These are phyloP conservation scores for Camellia oleifera DNA, from an alignment of 179 eudicot genomes.

Conservation along the genomic window DNA sequence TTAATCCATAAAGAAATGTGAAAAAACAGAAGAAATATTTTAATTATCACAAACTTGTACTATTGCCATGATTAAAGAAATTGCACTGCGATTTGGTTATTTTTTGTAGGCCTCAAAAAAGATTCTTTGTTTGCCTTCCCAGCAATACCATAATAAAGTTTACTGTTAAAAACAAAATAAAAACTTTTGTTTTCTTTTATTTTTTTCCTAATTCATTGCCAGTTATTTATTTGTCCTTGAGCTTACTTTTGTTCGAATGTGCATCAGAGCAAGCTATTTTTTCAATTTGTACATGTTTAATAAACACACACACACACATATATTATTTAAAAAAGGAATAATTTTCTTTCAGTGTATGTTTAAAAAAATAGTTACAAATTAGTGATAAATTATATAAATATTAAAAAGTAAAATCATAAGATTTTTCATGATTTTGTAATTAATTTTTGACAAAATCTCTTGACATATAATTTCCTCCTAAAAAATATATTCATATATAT, in stretches of 20 bases:
- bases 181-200: neutral
- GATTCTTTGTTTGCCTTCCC: slow-evolving; percentile 10
- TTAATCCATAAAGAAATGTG: no score
- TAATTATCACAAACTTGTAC: neutral
- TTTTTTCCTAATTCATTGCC: slow-evolving; percentile 3
- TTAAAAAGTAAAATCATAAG: no score
- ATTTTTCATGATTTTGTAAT: no score
- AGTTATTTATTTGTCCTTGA: neutral
- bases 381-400: no score
- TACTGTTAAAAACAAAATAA: neutral
- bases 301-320: no score
- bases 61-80: slow-evolving; percentile 15
- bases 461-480: no score
- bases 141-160: slow-evolving; percentile 2
- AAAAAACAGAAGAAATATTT: no score
- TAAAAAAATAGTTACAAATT: no score
- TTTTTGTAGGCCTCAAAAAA: slow-evolving; percentile 17
- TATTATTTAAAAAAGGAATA: no score
- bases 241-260: neutral
- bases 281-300: neutral
- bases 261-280: neutral
- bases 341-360: no score
- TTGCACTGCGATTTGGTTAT: neutral
- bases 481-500: no score
- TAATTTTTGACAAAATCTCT: no score